Conservation (phyloP, 148 eudicot genomes). For the Rhododendron henanense region DNA sequence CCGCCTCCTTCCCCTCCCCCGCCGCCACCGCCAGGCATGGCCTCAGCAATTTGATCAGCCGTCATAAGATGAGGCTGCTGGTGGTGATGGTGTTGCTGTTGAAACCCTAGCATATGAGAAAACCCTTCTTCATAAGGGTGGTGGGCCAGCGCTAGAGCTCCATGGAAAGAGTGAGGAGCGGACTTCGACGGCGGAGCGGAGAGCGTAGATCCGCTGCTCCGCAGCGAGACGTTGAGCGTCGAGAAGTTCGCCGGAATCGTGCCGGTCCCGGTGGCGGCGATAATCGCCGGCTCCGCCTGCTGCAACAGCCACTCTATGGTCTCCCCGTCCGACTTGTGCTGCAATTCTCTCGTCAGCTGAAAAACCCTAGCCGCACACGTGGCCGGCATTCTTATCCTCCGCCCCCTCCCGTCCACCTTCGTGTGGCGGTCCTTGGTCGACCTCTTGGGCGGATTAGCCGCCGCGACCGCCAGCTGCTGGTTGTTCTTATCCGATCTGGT, state of each 20-base stretch:
- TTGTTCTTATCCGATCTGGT: conserved; percentile 34
- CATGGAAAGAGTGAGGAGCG: conserved; percentile 37
- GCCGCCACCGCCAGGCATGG: conserved; percentile 15
- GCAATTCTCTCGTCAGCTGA: conserved; percentile 46
- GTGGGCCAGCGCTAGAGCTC: conserved; percentile 31
- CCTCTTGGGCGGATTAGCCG: conserved; percentile 21
- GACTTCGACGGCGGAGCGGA: conserved; percentile 52
- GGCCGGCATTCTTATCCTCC: conserved; percentile 65
- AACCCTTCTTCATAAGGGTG: conserved; percentile 39
- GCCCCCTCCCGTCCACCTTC: conserved; percentile 61
- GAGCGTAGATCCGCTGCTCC: conserved; percentile 40
- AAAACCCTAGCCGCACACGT: conserved; percentile 62
- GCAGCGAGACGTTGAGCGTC: conserved; percentile 44
- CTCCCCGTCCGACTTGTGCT: conserved; percentile 57
- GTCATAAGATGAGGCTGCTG: conserved; percentile 24
- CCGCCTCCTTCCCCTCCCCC: conserved; percentile 8
- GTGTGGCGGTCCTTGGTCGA: conserved; percentile 57
- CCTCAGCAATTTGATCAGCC: conserved; percentile 28
- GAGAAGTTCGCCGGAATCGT: conserved; percentile 59
- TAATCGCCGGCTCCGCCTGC: conserved; percentile 60
- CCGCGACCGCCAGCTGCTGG: conserved; percentile 13
- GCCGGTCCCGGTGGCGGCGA: conserved; percentile 55
- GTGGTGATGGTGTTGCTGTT: conserved; percentile 30
- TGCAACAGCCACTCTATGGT: conserved; percentile 58
- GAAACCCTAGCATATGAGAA: conserved; percentile 57